Conservation (phyloP, 169 alveolate species). For the Plasmodium ovale region DNA sequence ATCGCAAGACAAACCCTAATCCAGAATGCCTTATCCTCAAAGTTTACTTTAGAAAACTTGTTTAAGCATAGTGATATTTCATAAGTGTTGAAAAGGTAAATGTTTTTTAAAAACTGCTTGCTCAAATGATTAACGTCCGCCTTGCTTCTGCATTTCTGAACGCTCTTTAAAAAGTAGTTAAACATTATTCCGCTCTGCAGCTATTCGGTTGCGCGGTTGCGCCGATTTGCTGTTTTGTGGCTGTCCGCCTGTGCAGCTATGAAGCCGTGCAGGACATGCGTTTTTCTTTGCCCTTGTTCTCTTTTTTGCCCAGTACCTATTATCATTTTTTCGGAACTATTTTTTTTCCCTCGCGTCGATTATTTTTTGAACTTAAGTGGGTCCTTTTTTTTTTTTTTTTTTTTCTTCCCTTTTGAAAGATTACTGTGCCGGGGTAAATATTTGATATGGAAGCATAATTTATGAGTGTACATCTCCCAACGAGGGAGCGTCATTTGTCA, state of each 20-base stretch:
- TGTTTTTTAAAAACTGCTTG: conserved; percentile 25
- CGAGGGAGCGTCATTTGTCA: no score
- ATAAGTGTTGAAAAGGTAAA: conserved; percentile 25
- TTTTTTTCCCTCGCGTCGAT: neutral
- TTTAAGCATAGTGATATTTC: conserved; percentile 67
- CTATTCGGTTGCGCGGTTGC: conserved; percentile 6
- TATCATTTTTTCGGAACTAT: neutral
- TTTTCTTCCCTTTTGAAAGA: no score
- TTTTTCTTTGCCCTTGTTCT: neutral
- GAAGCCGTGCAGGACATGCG: no score
- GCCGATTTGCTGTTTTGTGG: neutral
- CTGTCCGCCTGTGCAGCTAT: no score
- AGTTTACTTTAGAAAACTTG: conserved; percentile 31
- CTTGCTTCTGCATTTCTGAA: conserved; percentile 36
- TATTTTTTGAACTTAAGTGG: no score
- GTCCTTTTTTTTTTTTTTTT: neutral
- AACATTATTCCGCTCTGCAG: conserved; percentile 33
- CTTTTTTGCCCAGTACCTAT: neutral
- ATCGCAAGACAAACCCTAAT: conserved; percentile 14
- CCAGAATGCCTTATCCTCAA: conserved; percentile 56
- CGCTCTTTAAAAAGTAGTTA: conserved; percentile 44
- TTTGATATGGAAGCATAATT: no score
- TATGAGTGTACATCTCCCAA: no score
- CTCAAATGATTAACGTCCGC: conserved; percentile 55
- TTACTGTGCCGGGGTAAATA: no score